Conservation (phyloP, 164 flowering plant species). For the Akebia trifoliata region DNA sequence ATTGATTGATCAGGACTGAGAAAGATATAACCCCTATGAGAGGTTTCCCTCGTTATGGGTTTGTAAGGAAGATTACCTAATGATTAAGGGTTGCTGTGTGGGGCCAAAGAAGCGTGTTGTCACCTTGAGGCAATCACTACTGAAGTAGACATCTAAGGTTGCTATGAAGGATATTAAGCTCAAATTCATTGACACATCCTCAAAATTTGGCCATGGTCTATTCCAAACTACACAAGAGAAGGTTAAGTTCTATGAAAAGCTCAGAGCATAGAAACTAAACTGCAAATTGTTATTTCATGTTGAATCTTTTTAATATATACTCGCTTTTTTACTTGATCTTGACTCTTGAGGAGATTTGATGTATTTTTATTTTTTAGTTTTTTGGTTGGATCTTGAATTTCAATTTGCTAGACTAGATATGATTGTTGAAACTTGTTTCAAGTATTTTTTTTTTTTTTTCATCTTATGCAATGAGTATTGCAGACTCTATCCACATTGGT, state of each 20-base stretch:
- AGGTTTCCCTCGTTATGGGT: conserved; percentile 73
- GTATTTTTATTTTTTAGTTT: no score
- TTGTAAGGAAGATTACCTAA: conserved; percentile 60
- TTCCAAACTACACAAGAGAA: conserved; percentile 72
- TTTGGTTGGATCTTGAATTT: no score
- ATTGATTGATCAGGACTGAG: conserved; percentile 50
- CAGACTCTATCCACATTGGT: no score
- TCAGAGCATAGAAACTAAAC: conserved; percentile 38
- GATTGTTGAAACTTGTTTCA: no score
- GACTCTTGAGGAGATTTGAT: no score
- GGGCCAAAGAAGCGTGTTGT: conserved; percentile 81
- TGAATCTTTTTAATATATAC: no score
- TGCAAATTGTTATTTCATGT: no score
- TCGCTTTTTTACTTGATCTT: no score
- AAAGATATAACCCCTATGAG: conserved; percentile 78
- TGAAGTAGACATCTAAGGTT: conserved; percentile 64
- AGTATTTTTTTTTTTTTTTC: no score
- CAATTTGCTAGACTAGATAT: no score
- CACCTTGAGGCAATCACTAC: conserved; percentile 57
- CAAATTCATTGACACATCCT: conserved; percentile 74
- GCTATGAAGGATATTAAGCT: conserved; percentile 68
- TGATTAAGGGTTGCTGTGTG: conserved; percentile 78
- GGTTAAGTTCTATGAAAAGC: conserved; percentile 52
- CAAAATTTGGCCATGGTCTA: conserved; percentile 71
- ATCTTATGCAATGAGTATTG: no score